Evolutionary conservation across 2,329 filamentous ascomycete genomes (phyloP), one percentile per base, ranked within the genome.

Genomic region (Fusarium cyanostomum): DNA sequence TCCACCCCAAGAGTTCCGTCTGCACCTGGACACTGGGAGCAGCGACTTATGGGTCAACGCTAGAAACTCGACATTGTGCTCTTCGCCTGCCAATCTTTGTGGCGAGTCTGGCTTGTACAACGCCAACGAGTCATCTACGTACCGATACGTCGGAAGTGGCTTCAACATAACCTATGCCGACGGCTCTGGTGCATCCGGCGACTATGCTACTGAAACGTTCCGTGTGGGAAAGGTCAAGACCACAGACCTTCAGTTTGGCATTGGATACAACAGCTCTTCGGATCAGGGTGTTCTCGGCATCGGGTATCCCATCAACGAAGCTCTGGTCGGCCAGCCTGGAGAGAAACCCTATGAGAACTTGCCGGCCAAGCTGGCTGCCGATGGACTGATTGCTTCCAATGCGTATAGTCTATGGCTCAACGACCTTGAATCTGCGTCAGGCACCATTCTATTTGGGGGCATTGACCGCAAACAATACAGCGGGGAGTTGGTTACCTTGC

Each of bases 91-190:
- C 2, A 72, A 81, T 12, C 82, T 83, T 1, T 95, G 92, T 71
- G 70, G 75, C 7, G 77, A 76, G 15, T 84, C 86, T 1, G 92
- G 91, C 12, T 87, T 87, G 1, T 96, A 93, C 75, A 74, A 78
- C 38, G 84, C 90, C 35, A 89, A 91, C 72, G 76, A 81, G 1
- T 96, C 92, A 0, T 92, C 90, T 2, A 91, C 92, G 3, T 94
- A 94, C 75, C 71, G 82, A 30, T 92, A 89, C 72, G 76, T 96
- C 52, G 88, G 87, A 62, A 88, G 85, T 71, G 82, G 87, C 59
- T 97, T 97, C 80, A 94, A 94, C 78, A 96, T 97, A 64, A 88
- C 88, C 2, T 97, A 97, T 67, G 89, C 91, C 35, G 93, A 97
- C 76, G 91, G 91, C 41, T 91, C 91, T 0, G 87, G 88, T 6